Percentiles rank a stretch among this genome's conserved stretches.
Evolutionary conservation across 1,139 yeast genomes (phyloP).

Genomic region (Blastobotrys petasosporus): DNA sequence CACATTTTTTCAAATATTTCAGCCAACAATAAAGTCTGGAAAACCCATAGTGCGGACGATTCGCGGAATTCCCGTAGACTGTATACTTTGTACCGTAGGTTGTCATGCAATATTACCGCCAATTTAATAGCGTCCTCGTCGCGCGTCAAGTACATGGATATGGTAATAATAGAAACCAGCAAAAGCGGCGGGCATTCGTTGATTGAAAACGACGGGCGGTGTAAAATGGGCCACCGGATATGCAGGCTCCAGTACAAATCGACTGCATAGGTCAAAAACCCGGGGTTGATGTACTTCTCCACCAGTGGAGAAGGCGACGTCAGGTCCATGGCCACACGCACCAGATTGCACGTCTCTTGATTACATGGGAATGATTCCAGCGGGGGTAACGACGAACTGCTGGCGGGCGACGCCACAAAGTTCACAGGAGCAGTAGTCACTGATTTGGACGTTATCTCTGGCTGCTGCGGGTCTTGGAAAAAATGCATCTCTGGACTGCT

Average conservation of each 20-base stretch:
- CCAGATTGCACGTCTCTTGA: conserved; percentile 17
- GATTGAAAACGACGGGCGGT: conserved; percentile 54
- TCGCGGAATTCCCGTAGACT: conserved; percentile 51
- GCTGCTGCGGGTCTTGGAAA: conserved; percentile 14
- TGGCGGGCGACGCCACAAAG: not conserved
- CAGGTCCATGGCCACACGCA: conserved; percentile 16
- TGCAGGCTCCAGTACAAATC: conserved; percentile 37
- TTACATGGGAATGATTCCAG: conserved; percentile 7
- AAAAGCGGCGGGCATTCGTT: conserved; percentile 45
- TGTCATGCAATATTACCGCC: conserved; percentile 47
- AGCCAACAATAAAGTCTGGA: conserved; percentile 54
- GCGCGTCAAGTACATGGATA: conserved; percentile 41
- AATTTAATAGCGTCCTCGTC: conserved; percentile 30
- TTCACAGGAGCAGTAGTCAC: too few relatives aligned
- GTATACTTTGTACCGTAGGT: conserved; percentile 53
- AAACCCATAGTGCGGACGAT: conserved; percentile 56
- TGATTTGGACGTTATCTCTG: too few relatives aligned
- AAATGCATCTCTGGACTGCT: conserved; percentile 15
- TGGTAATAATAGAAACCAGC: conserved; percentile 47
- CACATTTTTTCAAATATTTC: conserved; percentile 59
- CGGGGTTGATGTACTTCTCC: conserved; percentile 21
- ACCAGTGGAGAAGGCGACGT: conserved; percentile 13
- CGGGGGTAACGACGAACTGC: conserved; percentile 1
- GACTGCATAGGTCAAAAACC: conserved; percentile 22
- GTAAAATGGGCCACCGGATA: conserved; percentile 52